Evolutionary conservation across 169 alveolate genomes (phyloP).

Genomic region (Cryptosporidium viatorum): DNA sequence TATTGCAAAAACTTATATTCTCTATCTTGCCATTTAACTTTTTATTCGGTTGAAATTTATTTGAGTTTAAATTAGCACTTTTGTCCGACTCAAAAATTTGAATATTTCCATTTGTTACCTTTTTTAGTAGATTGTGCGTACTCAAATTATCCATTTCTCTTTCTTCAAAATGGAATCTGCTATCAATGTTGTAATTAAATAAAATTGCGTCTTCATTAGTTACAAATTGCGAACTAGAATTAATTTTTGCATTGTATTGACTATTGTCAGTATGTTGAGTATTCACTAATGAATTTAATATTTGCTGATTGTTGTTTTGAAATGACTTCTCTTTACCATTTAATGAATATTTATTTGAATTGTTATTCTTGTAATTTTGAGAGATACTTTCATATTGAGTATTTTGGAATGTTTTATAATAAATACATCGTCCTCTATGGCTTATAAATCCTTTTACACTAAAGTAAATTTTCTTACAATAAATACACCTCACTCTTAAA

Average conservation of each 20-base stretch:
- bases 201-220: neutral
- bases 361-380: neutral
- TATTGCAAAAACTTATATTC: neutral
- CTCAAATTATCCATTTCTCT: neutral
- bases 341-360: conserved; percentile 3
- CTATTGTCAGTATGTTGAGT: conserved; percentile 43
- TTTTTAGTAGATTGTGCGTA: neutral
- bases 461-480: conserved; percentile 47
- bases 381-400: neutral
- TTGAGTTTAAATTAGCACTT: neutral
- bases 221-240: neutral
- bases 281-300: neutral
- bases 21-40: neutral
- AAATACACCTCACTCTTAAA: conserved; percentile 53
- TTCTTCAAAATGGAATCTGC: neutral
- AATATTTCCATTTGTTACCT: neutral
- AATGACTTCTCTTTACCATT: neutral
- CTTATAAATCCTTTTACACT: conserved; percentile 51
- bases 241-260: conserved; percentile 19
- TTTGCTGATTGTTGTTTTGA: conserved; percentile 8
- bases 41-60: neutral
- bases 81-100: neutral
- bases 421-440: conserved; percentile 42
- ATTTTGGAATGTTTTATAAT: conserved; percentile 25
- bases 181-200: neutral